A percentile compares a stretch with the other conserved stretches of the same genome.
Conservation (phyloP, 2,329 filamentous ascomycete genomes). For the Canariomyces notabilis region DNA sequence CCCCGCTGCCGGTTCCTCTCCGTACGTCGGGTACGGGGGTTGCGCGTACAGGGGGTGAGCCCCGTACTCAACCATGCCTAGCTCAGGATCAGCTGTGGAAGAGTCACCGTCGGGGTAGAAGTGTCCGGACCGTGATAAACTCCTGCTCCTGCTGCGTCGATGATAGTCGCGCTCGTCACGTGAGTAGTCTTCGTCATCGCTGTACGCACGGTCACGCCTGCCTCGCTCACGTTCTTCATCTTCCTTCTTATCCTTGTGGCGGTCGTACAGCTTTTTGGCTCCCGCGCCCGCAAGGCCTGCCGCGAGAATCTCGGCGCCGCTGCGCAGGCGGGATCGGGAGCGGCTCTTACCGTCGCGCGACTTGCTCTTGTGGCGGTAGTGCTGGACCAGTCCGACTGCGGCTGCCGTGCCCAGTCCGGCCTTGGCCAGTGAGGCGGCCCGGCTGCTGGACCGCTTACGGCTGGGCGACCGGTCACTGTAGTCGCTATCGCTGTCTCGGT, state of each 20-base stretch:
- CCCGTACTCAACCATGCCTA: constrained; percentile 66
- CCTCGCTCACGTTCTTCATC: constrained; percentile 34
- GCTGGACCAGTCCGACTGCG: constrained; percentile 53
- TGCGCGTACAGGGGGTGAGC: constrained; percentile 48
- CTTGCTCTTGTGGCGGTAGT: constrained; percentile 51
- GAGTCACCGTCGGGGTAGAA: constrained; percentile 34
- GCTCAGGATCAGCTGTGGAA: constrained; percentile 54
- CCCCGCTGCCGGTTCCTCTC: constrained; percentile 23
- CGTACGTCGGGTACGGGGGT: constrained; percentile 31
- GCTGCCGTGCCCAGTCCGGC: constrained; percentile 54
- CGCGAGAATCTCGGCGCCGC: constrained; percentile 56
- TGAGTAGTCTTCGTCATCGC: constrained; percentile 33
- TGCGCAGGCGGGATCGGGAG: constrained; percentile 42
- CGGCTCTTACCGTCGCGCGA: constrained; percentile 34
- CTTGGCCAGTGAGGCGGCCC: constrained; percentile 49
- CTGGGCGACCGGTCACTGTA: constrained; percentile 42
- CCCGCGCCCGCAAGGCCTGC: constrained; percentile 56
- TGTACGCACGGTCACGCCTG: constrained; percentile 24
- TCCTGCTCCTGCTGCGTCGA: constrained; percentile 33
- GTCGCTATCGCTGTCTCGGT: constrained; percentile 35
- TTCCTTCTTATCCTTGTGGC: constrained; percentile 56
- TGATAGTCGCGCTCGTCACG: constrained; percentile 34
- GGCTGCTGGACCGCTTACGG: constrained; percentile 38
- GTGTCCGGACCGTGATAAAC: constrained; percentile 37
- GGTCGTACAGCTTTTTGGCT: constrained; percentile 57